Base-by-base conservation (phyloP, 352 stramenopile species). In the Pythium dissotocum region DNA sequence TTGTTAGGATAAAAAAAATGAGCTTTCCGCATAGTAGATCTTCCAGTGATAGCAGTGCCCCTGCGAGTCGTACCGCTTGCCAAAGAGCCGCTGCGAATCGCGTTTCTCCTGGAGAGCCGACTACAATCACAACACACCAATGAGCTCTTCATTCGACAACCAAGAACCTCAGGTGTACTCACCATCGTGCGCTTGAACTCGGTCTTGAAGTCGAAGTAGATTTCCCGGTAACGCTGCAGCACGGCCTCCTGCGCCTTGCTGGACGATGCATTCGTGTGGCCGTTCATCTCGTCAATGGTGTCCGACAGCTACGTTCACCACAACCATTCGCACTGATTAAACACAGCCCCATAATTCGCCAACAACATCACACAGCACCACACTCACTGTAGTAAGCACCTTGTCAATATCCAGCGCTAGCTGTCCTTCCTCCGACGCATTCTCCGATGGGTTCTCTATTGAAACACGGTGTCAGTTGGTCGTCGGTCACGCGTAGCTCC, bases 161-260 rank as follows among this genome's bases (percentile, higher is more conserved):
- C n/a, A 14, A 38, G 44, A 36, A 42, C 36, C 14, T 24, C 21
- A 24, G 21, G 21, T 24, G 21, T 24, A 48, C 70, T 56, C 64
- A 95, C 88, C 80, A 91, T 90, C 0, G 87, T 91, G 30, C 87
- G 83, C 72, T 97, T 88, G 73, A 98, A 99, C 75, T 99, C 94
- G 26, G 88, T 95, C 40, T 93, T 96, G 40, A 97, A 97, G 78
- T 99, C 95, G 67, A 98, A 98, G 52, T 98, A 88, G 58, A 98
- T 89, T 77, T 98, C 95, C 30, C 95, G 88, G 76, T 99, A 99
- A 48, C 96, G 86, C 77, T 98, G 95, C 38, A 98, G 77, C 53
- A 98, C 76, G 4, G 89, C 89, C 60, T 96, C 88, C 63, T 96
- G 88, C 38, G 85, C 83, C 65, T 94, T 96, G 24, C 82, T 77